Percentiles rank a stretch among this genome's conserved stretches.
These are phyloP conservation scores for Arthrobotrys iridis DNA, from an alignment of 2,329 filamentous ascomycete species.

Conservation along the genomic window DNA sequence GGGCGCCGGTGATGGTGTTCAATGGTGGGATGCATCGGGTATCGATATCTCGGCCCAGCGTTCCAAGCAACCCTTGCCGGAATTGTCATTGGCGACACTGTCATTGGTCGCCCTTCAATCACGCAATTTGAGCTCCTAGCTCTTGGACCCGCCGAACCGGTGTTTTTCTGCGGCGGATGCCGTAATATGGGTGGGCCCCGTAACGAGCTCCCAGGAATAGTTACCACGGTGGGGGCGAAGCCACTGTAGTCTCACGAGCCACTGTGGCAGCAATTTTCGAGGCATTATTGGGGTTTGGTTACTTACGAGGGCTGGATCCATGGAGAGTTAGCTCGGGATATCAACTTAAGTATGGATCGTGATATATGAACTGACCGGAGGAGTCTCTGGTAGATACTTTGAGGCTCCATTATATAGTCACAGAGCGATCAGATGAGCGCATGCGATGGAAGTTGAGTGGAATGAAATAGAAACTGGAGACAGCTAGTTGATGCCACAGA, in stretches of 20 bases:
- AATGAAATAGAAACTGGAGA: background rate
- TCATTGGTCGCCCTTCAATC: conserved; percentile 35
- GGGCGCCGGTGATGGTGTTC: conserved; percentile 28
- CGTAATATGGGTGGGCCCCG: conserved; percentile 19
- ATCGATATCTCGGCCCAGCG: conserved; percentile 16
- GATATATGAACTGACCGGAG: too few relatives aligned
- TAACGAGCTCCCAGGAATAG: conserved; percentile 18
- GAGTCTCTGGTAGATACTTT: too few relatives aligned
- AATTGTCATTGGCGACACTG: conserved; percentile 30
- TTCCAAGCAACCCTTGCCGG: conserved; percentile 11
- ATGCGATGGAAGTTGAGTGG: too few relatives aligned
- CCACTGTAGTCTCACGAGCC: conserved; percentile 15
- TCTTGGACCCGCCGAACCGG: conserved; percentile 45
- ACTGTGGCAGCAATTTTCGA: conserved; percentile 10
- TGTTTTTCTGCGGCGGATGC: conserved; percentile 19
- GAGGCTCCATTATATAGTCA: too few relatives aligned
- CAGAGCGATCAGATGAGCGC: too few relatives aligned
- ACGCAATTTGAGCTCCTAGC: conserved; percentile 45
- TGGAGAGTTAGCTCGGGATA: too few relatives aligned
- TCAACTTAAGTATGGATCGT: too few relatives aligned
- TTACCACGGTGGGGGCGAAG: conserved; percentile 9
- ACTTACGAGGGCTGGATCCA: too few relatives aligned
- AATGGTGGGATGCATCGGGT: conserved; percentile 35
- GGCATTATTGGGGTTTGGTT: too few relatives aligned
- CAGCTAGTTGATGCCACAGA: too few relatives aligned